Evolutionary conservation across 2,329 filamentous ascomycete species (phyloP), one percentile per base, ranked within the genome.

Genomic region (Immersiporthe knoxdaviesiana): DNA sequence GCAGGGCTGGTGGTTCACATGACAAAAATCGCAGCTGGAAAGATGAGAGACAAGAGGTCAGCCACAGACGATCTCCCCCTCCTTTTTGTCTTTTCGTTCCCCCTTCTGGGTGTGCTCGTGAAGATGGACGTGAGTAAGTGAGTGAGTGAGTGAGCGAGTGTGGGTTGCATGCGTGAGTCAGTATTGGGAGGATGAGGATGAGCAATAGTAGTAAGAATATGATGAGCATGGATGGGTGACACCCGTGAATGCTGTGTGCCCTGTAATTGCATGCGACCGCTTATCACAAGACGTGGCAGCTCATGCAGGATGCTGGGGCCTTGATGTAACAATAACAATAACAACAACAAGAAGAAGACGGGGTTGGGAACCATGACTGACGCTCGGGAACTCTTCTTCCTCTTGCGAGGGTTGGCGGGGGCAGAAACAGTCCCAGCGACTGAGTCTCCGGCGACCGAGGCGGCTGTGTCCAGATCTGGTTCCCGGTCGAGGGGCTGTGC

Each of bases 1-100:
- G 74, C 82, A 84, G 7, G 82, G 81, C 74, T 83, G 81, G 70
- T 83, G 82, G 73, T 83, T 82, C 66, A 81, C 79, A 71, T 83
- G 82, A 71, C 81, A 83, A 61, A 81, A 82, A 75, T 83, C 82
- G 75, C 81, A 83, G 65, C 82, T 84, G 68, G 39, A 44, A 44
- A 18, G 18, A 7, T 5, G n/a, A n/a, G 21, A n/a, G 2, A n/a
- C n/a, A n/a, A n/a, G 44, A 47, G 60, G 71, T 77, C 59, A 70
- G 68, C 41, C n/a, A 47, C 11, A 12, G 37, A 10, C 18, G 16
- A 12, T 27, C 47, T 30, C 35, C 35, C 35, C 8, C 35, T 37
- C 12, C 18, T 24, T 21, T 44, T 16, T 7, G 1, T 16, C 16
- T 16, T 16, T 21, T 21, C 14, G 12, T 5, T 5, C 2, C 14